phyloP scores from a whole-genome alignment of 805 yeast genomes.

The Kluyveromyces starmeri region DNA sequence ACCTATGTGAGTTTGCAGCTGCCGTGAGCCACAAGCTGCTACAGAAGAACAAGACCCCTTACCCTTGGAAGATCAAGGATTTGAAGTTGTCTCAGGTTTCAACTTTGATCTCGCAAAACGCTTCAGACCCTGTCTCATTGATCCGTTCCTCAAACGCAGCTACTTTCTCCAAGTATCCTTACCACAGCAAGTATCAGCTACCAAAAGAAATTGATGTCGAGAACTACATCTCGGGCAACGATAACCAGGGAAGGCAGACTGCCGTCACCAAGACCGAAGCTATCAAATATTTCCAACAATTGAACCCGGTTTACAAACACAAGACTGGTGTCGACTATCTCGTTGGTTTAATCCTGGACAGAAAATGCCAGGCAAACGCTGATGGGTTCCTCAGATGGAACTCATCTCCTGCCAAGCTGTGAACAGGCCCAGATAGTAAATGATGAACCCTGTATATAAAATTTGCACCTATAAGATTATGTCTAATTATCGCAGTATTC shows the following conservation, averaged over 20 bases:
- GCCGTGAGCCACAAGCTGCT: slow-evolving; percentile 59
- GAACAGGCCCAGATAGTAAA: too few species aligned
- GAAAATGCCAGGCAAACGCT: slow-evolving; percentile 11
- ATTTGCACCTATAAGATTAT: too few species aligned
- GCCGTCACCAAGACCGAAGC: slow-evolving; percentile 66
- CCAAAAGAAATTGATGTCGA: slow-evolving; percentile 64
- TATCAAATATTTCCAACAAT: slow-evolving; percentile 43
- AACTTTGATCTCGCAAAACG: slow-evolving; percentile 25
- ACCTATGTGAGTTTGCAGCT: slow-evolving; percentile 50
- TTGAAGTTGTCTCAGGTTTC: slow-evolving; percentile 25
- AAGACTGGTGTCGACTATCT: slow-evolving; percentile 19
- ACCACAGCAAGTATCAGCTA: slow-evolving; percentile 48
- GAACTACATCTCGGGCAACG: slow-evolving; percentile 60
- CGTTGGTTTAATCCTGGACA: slow-evolving; percentile 14
- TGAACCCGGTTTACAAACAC: slow-evolving; percentile 17
- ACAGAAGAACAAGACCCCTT: slow-evolving; percentile 47
- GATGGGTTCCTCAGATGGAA: slow-evolving; percentile 5
- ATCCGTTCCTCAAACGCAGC: slow-evolving; percentile 24
- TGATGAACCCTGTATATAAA: too few species aligned
- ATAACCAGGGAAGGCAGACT: slow-evolving; percentile 53
- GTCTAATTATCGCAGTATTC: too few species aligned
- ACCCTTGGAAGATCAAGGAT: slow-evolving; percentile 38
- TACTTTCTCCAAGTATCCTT: slow-evolving; percentile 38
- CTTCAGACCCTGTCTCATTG: slow-evolving; percentile 26
- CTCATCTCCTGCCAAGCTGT: background rate